Percentiles rank a stretch among this genome's conserved stretches.
These are phyloP conservation scores for Nannizzia gypsea DNA, from an alignment of 2,329 filamentous ascomycete species.

Conservation along the genomic window DNA sequence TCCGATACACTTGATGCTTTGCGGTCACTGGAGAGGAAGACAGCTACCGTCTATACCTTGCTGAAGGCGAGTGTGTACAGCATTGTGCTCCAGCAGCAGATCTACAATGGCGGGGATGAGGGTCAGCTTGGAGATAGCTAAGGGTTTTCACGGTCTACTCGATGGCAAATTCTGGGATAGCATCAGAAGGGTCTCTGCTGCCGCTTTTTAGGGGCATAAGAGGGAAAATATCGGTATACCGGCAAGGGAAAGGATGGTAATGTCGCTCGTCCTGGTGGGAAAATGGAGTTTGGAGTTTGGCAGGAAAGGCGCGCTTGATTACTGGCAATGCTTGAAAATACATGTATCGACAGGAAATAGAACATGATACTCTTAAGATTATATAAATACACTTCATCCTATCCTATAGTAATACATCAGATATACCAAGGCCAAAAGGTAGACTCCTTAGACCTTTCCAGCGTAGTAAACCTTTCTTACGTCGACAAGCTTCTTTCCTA, in stretches of 20 bases:
- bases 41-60: slow-evolving; percentile 84
- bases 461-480: slow-evolving; percentile 96
- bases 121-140: slow-evolving; percentile 14
- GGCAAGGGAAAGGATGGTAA: not conserved
- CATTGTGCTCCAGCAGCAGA: slow-evolving; percentile 96
- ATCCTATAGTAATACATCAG: slow-evolving; percentile 1
- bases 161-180: not conserved
- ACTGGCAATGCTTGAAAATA: not conserved
- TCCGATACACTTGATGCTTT: slow-evolving; percentile 68
- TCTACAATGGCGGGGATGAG: slow-evolving; percentile 46
- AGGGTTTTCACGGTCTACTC: not conserved
- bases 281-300: not conserved
- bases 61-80: slow-evolving; percentile 98
- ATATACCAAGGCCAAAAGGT: not conserved
- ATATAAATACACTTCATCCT: slow-evolving; percentile 3
- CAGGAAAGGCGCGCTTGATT: not conserved
- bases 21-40: slow-evolving; percentile 83
- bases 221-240: not conserved
- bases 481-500: slow-evolving; percentile 92
- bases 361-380: not conserved
- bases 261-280: not conserved
- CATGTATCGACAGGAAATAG: not conserved
- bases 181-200: too few species aligned
- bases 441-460: slow-evolving; percentile 37
- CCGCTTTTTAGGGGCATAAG: not conserved